Evolutionary conservation across 345 rosid genomes (phyloP).

Genomic region (Melastoma malabathricum): DNA sequence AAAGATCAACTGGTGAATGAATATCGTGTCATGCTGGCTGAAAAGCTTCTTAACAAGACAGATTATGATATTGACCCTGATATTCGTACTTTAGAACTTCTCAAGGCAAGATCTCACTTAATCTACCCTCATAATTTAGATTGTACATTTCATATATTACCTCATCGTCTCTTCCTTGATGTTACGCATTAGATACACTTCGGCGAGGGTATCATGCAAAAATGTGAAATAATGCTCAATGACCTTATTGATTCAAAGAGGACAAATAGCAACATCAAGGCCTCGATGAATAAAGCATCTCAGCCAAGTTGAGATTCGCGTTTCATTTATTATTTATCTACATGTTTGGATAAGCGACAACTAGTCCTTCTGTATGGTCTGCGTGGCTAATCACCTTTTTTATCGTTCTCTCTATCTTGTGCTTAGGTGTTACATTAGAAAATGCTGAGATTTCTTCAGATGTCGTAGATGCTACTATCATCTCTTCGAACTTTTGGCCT

Average conservation of each 20-base stretch:
- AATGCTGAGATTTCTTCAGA: conserved; percentile 42
- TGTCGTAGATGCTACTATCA: conserved; percentile 62
- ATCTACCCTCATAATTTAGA: too few species aligned
- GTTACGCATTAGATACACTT: conserved; percentile 58
- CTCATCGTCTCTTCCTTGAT: conserved; percentile 2
- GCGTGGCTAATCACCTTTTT: not conserved
- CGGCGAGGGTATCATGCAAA: conserved; percentile 95
- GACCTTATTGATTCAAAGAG: conserved; percentile 96
- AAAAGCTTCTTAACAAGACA: conserved; percentile 88
- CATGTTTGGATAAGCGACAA: too few species aligned
- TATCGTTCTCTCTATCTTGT: not conserved
- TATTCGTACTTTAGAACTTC: conserved; percentile 93
- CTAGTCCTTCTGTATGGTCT: not conserved
- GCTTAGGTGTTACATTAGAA: conserved; percentile 28
- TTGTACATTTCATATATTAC: conserved; percentile 1
- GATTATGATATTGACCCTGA: conserved; percentile 91
- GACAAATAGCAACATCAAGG: conserved; percentile 73
- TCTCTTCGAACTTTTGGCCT: conserved; percentile 96
- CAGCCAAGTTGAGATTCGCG: conserved; percentile 31
- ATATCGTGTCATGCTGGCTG: conserved; percentile 93
- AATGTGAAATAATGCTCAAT: conserved; percentile 96
- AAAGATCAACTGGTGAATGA: conserved; percentile 90
- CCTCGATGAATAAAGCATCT: conserved; percentile 32
- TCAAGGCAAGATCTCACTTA: conserved; percentile 36
- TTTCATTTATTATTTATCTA: conserved; percentile 1